Evolutionary conservation across 371 early-diverging fungal genomes (phyloP), one percentile per base, ranked within the genome.

Genomic region (Actinomortierella ambigua): DNA sequence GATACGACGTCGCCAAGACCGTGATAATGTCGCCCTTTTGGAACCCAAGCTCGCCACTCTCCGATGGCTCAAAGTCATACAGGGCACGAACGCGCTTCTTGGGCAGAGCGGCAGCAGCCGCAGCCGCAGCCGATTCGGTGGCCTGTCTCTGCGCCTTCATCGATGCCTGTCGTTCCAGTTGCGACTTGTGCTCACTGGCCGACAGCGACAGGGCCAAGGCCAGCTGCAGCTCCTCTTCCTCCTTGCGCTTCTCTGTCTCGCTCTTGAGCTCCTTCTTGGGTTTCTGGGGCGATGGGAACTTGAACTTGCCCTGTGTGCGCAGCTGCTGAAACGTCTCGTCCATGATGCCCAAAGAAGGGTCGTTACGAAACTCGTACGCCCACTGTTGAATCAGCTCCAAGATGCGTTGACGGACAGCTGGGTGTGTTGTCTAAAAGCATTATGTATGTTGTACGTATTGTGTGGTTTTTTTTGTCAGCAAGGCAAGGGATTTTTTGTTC

Each of bases 191-290:
- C 68, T 88, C 83, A 48, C 81, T 83, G 57, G 87, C 89, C 14
- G 93, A 94, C 54, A 95, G 79, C 6, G 96, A 96, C 49, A 97
- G 76, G 3, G 95, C 96, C 65, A 97, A 75, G 9, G 97, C 97
- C 56, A 96, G 76, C 76, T 96, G 92, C 53, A 95, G 77, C 41
- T 96, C 94, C 46, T 95, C 95, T 55, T 94, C 93, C 69, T 98
- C 97, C 63, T 92, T 91, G 65, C 90, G 88, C 62, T 86, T 89
- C 49, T 89, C 88, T 24, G 88, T 61, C 43, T 89, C 90, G 39
- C 82, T 81, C 82, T 83, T 89, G 29, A 86, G 84, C 53, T 90
- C 85, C 63, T 88, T 93, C 73, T 90, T 89, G 56, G 88, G 89
- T 61, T 89, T 90, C 67, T 94, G 92, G 39, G 93, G 92, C 23